Evolutionary conservation across 1,284 basidiomycete genomes (phyloP), one percentile per base, ranked within the genome.

Genomic region (Taiwanofungus camphoratus): DNA sequence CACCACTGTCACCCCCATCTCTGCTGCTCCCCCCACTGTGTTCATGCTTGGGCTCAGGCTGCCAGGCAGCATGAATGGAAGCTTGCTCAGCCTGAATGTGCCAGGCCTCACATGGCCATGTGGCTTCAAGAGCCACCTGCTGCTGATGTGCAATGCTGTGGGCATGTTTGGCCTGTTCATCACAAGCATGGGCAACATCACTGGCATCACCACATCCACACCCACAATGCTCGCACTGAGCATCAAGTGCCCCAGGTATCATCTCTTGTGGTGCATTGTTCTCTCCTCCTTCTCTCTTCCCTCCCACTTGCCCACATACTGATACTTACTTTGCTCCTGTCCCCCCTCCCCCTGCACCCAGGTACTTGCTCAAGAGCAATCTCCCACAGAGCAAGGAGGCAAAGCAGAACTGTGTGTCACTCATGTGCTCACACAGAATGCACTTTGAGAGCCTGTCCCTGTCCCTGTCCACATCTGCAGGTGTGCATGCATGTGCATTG

Each of bases 231-330:
- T 90, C 15, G 80, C 77, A 16, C 83, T 87, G 8, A 75, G 80
- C 43, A 65, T 81, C n/a, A 77, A 77, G 53, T 65, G 79, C 27
- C 76, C 81, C 3, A 86, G 86, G 5, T 89, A 79, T 56, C 74
- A 75, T 48, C 63, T 90, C 2, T 79, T 76, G 13, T 67, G 84
- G 66, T 85, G 64, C 50, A 62, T 56, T 9, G 31, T 5, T 1
- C 13, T 5, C n/a, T n/a, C n/a, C n/a, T 20, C 42, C 24, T 24
- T 1, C 21, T 34, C 13, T 21, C 3, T 7, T 18, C n/a, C n/a
- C n/a, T n/a, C n/a, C n/a, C n/a, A n/a, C n/a, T n/a, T n/a, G n/a
- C n/a, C n/a, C n/a, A n/a, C n/a, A n/a, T n/a, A n/a, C n/a, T 2
- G 1, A 13, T 44, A 18, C 20, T 12, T 18, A 20, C n/a, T 24